Evolutionary conservation across 2,329 filamentous ascomycete genomes (phyloP).

Genomic region (Bretziella fagacearum): DNA sequence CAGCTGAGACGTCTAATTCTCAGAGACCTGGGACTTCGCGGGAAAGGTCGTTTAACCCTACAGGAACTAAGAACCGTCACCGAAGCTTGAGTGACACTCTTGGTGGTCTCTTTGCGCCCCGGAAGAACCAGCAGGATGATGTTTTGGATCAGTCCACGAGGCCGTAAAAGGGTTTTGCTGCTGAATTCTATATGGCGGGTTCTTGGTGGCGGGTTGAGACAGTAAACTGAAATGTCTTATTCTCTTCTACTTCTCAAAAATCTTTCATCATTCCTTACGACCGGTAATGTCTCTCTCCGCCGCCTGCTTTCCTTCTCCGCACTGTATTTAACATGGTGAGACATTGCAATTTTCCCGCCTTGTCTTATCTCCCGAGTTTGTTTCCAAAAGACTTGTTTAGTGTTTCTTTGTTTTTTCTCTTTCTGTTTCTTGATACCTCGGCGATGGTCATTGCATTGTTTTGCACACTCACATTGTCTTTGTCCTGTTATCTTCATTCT

Average conservation of each 20-base stretch:
- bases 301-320: too few species aligned
- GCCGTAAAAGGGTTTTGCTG: not conserved
- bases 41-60: not conserved
- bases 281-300: too few species aligned
- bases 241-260: not conserved
- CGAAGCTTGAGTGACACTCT: constrained; percentile 28
- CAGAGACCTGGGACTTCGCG: constrained; percentile 10
- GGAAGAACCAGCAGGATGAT: not conserved
- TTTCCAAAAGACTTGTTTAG: not conserved
- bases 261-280: too few species aligned
- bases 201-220: not conserved
- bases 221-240: not conserved
- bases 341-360: too few species aligned
- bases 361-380: not conserved
- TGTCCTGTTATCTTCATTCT: not conserved
- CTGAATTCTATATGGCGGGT: not conserved
- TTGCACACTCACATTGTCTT: not conserved
- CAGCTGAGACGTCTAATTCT: not conserved
- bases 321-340: too few species aligned
- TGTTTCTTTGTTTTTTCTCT: not conserved
- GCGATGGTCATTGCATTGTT: not conserved
- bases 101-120: constrained; percentile 25
- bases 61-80: constrained; percentile 19
- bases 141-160: not conserved
- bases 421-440: not conserved